Percentiles rank a stretch among this genome's conserved stretches.
Evolutionary conservation across 768 basidiomycete species (phyloP).

Genomic region (Trametes cingulata): DNA sequence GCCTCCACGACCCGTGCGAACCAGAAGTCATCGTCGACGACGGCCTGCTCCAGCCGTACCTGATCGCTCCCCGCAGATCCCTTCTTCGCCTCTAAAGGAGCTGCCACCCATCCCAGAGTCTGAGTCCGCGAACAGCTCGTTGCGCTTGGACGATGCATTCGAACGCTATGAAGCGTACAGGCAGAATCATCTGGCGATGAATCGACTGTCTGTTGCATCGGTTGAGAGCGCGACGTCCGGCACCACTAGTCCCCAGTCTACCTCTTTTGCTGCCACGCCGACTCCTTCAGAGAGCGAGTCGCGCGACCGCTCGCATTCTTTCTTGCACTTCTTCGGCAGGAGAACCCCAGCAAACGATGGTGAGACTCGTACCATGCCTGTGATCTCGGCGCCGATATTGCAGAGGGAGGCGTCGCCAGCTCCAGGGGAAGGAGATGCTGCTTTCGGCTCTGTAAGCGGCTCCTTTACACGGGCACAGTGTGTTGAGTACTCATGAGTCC

Average conservation of each 20-base stretch:
- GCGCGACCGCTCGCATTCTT: slow-evolving; percentile 42
- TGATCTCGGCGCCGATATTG: slow-evolving; percentile 72
- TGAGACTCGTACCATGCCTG: slow-evolving; percentile 45
- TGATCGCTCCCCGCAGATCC: slow-evolving; percentile 28
- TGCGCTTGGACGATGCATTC: slow-evolving; percentile 77
- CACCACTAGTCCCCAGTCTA: slow-evolving; percentile 23
- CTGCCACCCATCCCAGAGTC: slow-evolving; percentile 53
- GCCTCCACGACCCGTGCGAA: slow-evolving; percentile 43
- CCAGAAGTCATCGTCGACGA: slow-evolving; percentile 36
- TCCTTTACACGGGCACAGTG: neutral
- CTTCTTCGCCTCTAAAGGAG: slow-evolving; percentile 43
- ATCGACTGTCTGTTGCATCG: slow-evolving; percentile 67
- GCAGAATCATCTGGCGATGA: slow-evolving; percentile 47
- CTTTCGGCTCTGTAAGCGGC: slow-evolving; percentile 64
- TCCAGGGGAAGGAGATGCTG: slow-evolving; percentile 52
- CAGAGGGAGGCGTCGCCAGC: slow-evolving; percentile 35
- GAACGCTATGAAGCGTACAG: slow-evolving; percentile 87
- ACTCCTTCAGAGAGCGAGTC: slow-evolving; percentile 34
- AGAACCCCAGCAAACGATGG: slow-evolving; percentile 52
- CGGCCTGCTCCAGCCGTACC: slow-evolving; percentile 58
- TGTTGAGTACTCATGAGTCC: neutral
- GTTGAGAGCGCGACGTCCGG: slow-evolving; percentile 42
- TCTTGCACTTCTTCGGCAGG: slow-evolving; percentile 66
- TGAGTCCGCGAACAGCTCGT: slow-evolving; percentile 20
- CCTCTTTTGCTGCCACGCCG: slow-evolving; percentile 22